Percentiles rank a stretch among this genome's conserved stretches.
Evolutionary conservation across 2,329 filamentous ascomycete species (phyloP).

Genomic region (Colletotrichum tropicale): DNA sequence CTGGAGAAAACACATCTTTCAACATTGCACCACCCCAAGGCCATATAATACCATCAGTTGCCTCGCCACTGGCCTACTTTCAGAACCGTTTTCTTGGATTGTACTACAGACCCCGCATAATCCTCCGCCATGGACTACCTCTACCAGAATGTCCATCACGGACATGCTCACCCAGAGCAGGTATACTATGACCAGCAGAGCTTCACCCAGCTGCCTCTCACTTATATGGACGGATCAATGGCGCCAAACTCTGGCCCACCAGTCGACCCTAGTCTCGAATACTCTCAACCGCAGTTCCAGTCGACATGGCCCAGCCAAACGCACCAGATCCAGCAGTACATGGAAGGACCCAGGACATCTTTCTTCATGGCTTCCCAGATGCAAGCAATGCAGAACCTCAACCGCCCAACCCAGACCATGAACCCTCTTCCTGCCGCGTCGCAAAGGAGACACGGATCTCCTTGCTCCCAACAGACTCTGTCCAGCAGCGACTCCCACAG

Average conservation of each 20-base stretch:
- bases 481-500: constrained; percentile 42
- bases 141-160: neutral
- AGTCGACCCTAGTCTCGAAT: constrained; percentile 9
- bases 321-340: constrained; percentile 16
- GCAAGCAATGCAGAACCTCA: neutral
- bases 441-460: constrained; percentile 35
- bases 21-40: neutral
- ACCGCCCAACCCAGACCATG: neutral
- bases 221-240: neutral
- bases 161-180: neutral
- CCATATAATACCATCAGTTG: neutral
- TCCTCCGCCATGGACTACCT: neutral
- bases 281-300: neutral
- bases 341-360: constrained; percentile 13
- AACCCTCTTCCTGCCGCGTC: constrained; percentile 24
- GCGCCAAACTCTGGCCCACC: neutral
- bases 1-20: neutral
- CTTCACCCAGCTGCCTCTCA: neutral
- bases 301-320: neutral
- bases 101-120: neutral
- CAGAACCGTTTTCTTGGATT: neutral
- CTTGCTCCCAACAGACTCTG: constrained; percentile 40
- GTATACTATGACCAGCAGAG: neutral
- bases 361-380: constrained; percentile 9
- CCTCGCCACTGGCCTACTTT: neutral